phyloP scores from a whole-genome alignment of 2,329 filamentous ascomycete species.

The Grosmannia huntii region DNA sequence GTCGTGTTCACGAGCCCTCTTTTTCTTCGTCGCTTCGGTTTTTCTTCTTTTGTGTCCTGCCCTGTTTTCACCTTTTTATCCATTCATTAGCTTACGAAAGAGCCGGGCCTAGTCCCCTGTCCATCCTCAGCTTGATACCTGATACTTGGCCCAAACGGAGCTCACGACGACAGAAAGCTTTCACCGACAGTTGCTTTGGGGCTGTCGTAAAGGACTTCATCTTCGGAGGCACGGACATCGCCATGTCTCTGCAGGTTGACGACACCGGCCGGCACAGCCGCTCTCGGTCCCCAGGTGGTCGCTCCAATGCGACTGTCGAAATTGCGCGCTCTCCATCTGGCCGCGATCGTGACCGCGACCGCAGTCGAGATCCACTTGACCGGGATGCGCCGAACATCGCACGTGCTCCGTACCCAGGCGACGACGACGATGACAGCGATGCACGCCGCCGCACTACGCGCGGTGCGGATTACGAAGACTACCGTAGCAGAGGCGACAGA shows the following conservation, averaged over 20 bases:
- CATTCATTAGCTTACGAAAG: not conserved
- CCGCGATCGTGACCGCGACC: constrained; percentile 20
- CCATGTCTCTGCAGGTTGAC: constrained; percentile 40
- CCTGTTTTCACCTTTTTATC: not conserved
- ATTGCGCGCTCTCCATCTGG: constrained; percentile 9
- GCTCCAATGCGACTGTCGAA: constrained; percentile 15
- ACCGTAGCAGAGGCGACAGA: constrained; percentile 15
- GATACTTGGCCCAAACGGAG: not conserved
- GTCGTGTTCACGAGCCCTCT: not conserved
- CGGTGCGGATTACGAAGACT: constrained; percentile 18
- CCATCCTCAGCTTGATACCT: not conserved
- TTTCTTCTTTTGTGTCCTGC: not conserved
- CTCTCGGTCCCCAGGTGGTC: constrained; percentile 32
- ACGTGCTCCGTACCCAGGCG: constrained; percentile 30
- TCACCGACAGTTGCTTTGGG: too few relatives aligned
- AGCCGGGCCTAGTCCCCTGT: not conserved
- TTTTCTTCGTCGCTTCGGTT: not conserved
- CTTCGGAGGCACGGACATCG: not conserved
- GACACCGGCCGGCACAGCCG: constrained; percentile 30
- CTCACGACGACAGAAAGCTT: not conserved
- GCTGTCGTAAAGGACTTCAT: not conserved
- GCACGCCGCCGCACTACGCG: constrained; percentile 17
- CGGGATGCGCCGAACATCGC: constrained; percentile 18
- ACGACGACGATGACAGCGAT: constrained; percentile 18
- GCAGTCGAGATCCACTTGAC: constrained; percentile 15